A percentile compares a stretch with the other conserved stretches of the same genome.
phyloP scores from a whole-genome alignment of 306 rosid species.

The Vigna hirtella region DNA sequence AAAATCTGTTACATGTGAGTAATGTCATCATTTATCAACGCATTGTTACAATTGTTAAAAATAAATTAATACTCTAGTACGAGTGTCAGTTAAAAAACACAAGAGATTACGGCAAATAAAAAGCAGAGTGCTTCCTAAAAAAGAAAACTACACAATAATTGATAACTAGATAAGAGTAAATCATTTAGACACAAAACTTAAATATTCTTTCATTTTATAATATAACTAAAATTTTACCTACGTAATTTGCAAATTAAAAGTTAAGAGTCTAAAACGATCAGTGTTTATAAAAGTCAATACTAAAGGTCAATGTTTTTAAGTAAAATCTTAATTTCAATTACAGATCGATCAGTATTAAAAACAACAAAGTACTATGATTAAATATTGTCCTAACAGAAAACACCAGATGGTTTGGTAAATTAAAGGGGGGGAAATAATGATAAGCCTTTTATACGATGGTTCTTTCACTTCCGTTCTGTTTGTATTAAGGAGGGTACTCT shows the following conservation, averaged over 20 bases:
- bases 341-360: not conserved
- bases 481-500: no score
- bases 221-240: not conserved
- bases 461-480: no score
- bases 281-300: not conserved
- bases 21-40: no score
- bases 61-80: no score
- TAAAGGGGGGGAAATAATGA: no score
- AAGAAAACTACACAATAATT: not conserved
- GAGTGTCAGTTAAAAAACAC: no score
- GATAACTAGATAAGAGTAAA: not conserved
- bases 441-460: no score
- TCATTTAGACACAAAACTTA: not conserved
- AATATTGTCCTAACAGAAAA: not conserved
- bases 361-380: not conserved
- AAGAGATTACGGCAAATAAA: no score
- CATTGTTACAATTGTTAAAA: no score
- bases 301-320: not conserved
- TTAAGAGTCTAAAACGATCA: not conserved
- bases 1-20: no score
- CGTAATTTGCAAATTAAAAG: not conserved
- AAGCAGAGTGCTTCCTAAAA: not conserved
- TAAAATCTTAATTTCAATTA: not conserved
- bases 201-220: not conserved
- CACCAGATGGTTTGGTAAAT: no score